Base-by-base conservation (phyloP, 2,329 filamentous ascomycete species). In the Trichoderma brevicompactum region DNA sequence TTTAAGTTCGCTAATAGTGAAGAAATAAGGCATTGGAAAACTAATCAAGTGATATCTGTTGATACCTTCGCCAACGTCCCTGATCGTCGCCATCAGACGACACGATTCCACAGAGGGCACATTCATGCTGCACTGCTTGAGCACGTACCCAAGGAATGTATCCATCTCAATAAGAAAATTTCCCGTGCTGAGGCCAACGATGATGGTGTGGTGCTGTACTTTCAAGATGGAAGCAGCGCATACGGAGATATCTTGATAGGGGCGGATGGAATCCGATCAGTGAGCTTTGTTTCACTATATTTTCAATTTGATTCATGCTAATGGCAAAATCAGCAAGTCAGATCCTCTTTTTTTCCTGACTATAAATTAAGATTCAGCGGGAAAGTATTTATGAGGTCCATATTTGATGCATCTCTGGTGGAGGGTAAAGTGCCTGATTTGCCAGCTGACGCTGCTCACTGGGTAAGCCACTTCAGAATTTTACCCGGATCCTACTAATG, bases 181-280 rank as follows among this genome's bases (percentile, higher is more conserved):
- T 67, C 73, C 13, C 73, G 72, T 7, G 72, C 76, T 9, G 70
- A 70, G 1, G 56, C 63, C 1, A 67, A 63, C 1, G 58, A 69
- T 13, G 70, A 79, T 0, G 71, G 83, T 9, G 67, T 60, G 7
- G 34, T 13, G 5, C 32, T 68, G 0, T 70, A 69, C 32, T 85
- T 85, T 66, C 72, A 77, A 9, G 82, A 85, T 67, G 81, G 79
- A 12, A 79, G 74, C 0, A 74, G 71, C 7, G 74, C 74, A 1
- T 70, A 72, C 0, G 81, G 80, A 1, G 81, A 85, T 67, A 71
- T 84, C 28, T 69, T 85, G 41, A 77, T 85, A 23, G 83, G 82
- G 8, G 80, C 82, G 3, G 83, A 85, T 69, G 83, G 83, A 60
- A 80, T 85, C 49, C 80, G 82, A 70, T 84, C 81, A n/a, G 73